phyloP scores from a whole-genome alignment of 2,329 filamentous ascomycete genomes.

The Fusarium cicatricum region DNA sequence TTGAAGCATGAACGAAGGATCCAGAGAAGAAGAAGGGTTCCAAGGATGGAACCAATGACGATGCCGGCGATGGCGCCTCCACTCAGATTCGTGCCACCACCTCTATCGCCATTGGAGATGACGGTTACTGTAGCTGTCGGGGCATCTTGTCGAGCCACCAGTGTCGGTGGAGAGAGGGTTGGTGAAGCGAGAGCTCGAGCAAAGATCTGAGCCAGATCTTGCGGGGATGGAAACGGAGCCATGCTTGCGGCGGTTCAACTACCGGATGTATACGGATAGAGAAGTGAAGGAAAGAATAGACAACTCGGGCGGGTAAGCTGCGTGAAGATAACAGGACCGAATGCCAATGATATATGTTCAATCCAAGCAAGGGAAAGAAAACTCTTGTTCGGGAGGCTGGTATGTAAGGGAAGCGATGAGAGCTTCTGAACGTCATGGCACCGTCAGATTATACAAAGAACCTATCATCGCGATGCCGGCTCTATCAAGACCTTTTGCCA shows the following conservation, averaged over 20 bases:
- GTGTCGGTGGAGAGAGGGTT: slow-evolving; percentile 18
- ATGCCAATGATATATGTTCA: slow-evolving; percentile 2
- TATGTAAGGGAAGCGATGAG: slow-evolving; percentile 5
- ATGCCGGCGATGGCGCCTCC: slow-evolving; percentile 62
- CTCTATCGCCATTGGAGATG: slow-evolving; percentile 27
- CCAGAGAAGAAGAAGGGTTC: slow-evolving; percentile 57
- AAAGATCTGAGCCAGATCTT: slow-evolving; percentile 23
- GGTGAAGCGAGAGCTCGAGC: slow-evolving; percentile 23
- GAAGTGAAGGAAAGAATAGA: not conserved
- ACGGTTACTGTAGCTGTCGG: slow-evolving; percentile 45
- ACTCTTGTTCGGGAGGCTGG: slow-evolving; percentile 6
- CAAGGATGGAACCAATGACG: slow-evolving; percentile 57
- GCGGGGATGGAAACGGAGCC: slow-evolving; percentile 26
- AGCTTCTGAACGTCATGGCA: slow-evolving; percentile 24
- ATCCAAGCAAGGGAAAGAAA: not conserved
- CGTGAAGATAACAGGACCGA: not conserved
- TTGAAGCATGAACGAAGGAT: slow-evolving; percentile 56
- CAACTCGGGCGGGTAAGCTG: not conserved
- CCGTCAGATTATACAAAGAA: slow-evolving; percentile 20
- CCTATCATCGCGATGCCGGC: slow-evolving; percentile 18
- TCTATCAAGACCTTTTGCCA: not conserved
- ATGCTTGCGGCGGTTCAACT: not conserved
- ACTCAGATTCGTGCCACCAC: slow-evolving; percentile 44
- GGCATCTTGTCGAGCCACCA: slow-evolving; percentile 32
- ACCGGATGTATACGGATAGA: not conserved